phyloP scores from a whole-genome alignment of 148 eudicot genomes.

The Chenopodium quinoa region DNA sequence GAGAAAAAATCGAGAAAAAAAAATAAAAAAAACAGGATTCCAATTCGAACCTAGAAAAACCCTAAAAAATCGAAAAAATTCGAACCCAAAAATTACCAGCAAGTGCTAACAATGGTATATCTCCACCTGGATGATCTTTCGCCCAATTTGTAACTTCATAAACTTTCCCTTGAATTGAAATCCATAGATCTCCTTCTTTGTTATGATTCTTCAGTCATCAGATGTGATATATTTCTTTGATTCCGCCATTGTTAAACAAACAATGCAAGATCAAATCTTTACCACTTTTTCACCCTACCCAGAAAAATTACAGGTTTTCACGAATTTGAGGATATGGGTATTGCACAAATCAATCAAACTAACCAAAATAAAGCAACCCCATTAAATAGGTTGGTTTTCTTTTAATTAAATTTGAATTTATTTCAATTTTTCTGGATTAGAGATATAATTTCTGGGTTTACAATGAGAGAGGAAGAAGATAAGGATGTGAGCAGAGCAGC shows the following conservation, averaged over 20 bases:
- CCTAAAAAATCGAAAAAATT: no score
- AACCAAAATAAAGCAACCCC: slow-evolving; percentile 26
- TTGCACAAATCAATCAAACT: background rate
- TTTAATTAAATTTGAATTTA: background rate
- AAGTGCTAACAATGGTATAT: slow-evolving; percentile 45
- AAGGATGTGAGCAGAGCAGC: background rate
- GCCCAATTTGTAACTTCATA: slow-evolving; percentile 83
- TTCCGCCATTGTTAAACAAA: slow-evolving; percentile 28
- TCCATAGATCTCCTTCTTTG: slow-evolving; percentile 76
- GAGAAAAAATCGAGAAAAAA: no score
- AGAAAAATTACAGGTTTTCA: background rate
- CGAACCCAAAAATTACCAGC: slow-evolving; percentile 44
- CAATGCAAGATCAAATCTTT: slow-evolving; percentile 18
- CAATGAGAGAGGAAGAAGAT: slow-evolving; percentile 5
- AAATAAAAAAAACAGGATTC: no score
- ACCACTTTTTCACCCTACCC: background rate
- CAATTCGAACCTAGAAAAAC: no score
- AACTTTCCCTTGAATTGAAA: slow-evolving; percentile 82
- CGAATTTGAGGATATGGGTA: background rate
- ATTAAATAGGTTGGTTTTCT: background rate
- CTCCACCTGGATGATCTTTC: slow-evolving; percentile 82
- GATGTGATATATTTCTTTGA: slow-evolving; percentile 58
- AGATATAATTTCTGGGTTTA: no score
- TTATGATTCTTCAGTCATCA: slow-evolving; percentile 61
- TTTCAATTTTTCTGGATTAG: no score